Evolutionary conservation across 75 land plant genomes (phyloP).

Genomic region (Selaginella tamariscina): DNA sequence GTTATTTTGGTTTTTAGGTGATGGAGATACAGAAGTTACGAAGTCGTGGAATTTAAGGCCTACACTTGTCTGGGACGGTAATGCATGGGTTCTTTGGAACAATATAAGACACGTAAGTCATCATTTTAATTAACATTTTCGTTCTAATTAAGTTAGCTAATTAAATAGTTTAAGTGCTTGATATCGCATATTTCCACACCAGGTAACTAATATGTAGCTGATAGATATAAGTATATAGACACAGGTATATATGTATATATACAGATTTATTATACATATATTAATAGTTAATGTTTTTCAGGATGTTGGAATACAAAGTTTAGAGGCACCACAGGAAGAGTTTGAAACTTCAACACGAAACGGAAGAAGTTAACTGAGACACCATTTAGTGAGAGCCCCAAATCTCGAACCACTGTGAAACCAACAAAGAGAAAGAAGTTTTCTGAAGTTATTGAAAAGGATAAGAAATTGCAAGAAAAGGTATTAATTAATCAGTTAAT

Average conservation of each 20-base stretch:
- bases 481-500: too few species aligned
- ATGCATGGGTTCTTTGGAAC: constrained; percentile 53
- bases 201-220: too few species aligned
- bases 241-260: not conserved
- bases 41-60: constrained; percentile 73
- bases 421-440: constrained; percentile 10
- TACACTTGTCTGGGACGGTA: constrained; percentile 66
- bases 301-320: constrained; percentile 28
- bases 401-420: not conserved
- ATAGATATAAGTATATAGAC: too few species aligned
- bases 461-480: too few species aligned
- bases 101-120: constrained; percentile 4
- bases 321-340: constrained; percentile 35
- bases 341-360: constrained; percentile 15
- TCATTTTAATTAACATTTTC: constrained; percentile 19
- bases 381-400: not conserved
- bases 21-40: constrained; percentile 42
- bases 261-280: not conserved
- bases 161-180: not conserved
- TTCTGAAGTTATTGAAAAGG: not conserved
- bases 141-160: not conserved
- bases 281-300: constrained; percentile 7
- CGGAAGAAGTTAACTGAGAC: not conserved
- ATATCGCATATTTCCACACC: too few species aligned
- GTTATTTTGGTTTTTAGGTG: constrained; percentile 26